phyloP scores from a whole-genome alignment of 179 eudicot species.

The Beta macrorhiza region DNA sequence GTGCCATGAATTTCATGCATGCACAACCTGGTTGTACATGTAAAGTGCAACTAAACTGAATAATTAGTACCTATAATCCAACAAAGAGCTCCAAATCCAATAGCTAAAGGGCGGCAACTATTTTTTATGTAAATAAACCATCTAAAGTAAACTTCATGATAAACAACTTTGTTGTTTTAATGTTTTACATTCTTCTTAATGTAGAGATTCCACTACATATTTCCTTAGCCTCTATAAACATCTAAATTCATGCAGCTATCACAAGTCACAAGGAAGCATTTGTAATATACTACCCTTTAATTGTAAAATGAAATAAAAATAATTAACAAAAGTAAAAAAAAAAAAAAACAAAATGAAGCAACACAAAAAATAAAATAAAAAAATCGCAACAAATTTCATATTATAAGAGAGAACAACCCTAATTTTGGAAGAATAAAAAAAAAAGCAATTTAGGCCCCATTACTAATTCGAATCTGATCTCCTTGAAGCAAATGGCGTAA shows the following conservation, averaged over 20 bases:
- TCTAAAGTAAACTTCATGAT: background rate
- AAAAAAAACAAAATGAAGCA: background rate
- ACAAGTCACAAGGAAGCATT: no score
- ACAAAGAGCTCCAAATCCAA: background rate
- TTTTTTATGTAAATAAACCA: background rate
- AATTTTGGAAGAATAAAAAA: background rate
- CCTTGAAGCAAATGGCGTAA: background rate
- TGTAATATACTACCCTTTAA: no score
- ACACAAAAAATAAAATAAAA: background rate
- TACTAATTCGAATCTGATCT: background rate
- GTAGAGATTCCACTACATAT: background rate
- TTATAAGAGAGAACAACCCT: background rate
- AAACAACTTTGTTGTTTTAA: background rate
- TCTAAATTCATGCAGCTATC: background rate
- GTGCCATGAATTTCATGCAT: background rate
- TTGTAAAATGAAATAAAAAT: no score
- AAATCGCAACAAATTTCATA: no score
- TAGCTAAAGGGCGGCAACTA: background rate
- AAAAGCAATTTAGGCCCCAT: background rate
- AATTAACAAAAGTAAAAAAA: background rate
- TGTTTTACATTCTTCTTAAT: background rate
- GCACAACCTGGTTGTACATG: background rate
- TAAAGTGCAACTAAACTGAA: background rate
- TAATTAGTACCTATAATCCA: background rate
- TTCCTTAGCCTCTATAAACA: background rate